A percentile compares a stretch with the other conserved stretches of the same genome.
Conservation (phyloP, 2,329 filamentous ascomycete genomes). For the Zelopaecilomyces penicillatus region DNA sequence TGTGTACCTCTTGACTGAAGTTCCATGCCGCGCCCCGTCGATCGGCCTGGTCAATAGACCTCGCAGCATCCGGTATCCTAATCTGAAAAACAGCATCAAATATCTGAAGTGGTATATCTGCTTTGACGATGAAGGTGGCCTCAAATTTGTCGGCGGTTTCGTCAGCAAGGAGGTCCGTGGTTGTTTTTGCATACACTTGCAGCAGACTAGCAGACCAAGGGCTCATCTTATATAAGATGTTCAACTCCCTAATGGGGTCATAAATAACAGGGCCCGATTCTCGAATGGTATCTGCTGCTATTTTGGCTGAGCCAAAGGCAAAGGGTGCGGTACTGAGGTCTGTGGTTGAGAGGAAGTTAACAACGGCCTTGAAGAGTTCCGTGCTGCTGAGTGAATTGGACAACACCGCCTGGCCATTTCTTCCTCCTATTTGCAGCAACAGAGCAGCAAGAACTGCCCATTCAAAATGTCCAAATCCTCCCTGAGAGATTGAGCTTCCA, state of each 20-base stretch:
- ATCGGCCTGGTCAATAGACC: constrained; percentile 25
- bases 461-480: constrained; percentile 90
- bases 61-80: constrained; percentile 20
- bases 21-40: constrained; percentile 34
- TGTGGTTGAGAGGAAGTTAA: constrained; percentile 75
- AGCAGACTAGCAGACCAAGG: constrained; percentile 71
- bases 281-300: constrained; percentile 27
- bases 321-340: constrained; percentile 64
- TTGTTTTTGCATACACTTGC: constrained; percentile 64
- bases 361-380: constrained; percentile 85
- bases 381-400: constrained; percentile 79
- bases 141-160: constrained; percentile 72
- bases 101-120: constrained; percentile 44
- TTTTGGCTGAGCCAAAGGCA: constrained; percentile 32
- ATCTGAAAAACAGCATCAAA: constrained; percentile 42
- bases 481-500: constrained; percentile 55
- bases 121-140: constrained; percentile 66
- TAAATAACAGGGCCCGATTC: constrained; percentile 62
- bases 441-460: constrained; percentile 77
- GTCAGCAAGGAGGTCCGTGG: constrained; percentile 67
- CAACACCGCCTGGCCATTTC: constrained; percentile 61
- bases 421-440: constrained; percentile 68
- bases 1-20: constrained; percentile 52
- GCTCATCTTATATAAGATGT: constrained; percentile 86
- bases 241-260: constrained; percentile 65